Conservation (phyloP, 108 stramenopile genomes). For the Cyclotella distinguenda region DNA sequence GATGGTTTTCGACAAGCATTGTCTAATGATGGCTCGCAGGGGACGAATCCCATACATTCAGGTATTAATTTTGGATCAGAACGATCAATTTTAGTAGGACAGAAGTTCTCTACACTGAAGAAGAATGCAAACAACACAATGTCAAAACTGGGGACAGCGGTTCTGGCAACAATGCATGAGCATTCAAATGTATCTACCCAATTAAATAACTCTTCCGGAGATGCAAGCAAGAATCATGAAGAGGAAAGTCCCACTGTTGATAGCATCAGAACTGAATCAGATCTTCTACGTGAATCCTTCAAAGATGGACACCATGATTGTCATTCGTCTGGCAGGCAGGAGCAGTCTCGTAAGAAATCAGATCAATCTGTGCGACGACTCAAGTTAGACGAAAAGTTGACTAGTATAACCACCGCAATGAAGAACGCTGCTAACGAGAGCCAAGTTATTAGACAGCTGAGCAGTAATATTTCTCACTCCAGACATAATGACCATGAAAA, state of each 20-base stretch:
- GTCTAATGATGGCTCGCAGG: slow-evolving; percentile 11
- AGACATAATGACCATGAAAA: slow-evolving; percentile 12
- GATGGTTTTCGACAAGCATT: slow-evolving; percentile 26
- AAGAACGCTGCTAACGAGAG: slow-evolving; percentile 21
- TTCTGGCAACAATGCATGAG: slow-evolving; percentile 21
- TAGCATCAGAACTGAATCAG: neutral
- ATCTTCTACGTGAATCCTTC: too few relatives aligned
- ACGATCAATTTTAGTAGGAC: slow-evolving; percentile 5
- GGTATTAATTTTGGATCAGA: neutral
- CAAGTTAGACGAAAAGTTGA: slow-evolving; percentile 39
- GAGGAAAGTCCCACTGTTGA: too few relatives aligned
- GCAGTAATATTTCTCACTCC: slow-evolving; percentile 11
- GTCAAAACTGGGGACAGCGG: slow-evolving; percentile 13
- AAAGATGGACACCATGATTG: neutral
- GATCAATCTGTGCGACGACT: slow-evolving; percentile 26
- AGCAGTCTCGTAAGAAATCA: slow-evolving; percentile 19
- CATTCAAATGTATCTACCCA: too few relatives aligned
- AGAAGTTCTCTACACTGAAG: slow-evolving; percentile 20
- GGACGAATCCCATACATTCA: neutral
- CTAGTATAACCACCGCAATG: slow-evolving; percentile 28
- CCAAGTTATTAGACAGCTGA: slow-evolving; percentile 21
- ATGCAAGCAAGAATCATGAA: too few relatives aligned
- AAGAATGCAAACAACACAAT: slow-evolving; percentile 10
- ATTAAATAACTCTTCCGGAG: neutral
- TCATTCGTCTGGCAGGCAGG: neutral